Evolutionary conservation across 2,329 filamentous ascomycete species (phyloP).

Genomic region (Cercospora sp.): DNA sequence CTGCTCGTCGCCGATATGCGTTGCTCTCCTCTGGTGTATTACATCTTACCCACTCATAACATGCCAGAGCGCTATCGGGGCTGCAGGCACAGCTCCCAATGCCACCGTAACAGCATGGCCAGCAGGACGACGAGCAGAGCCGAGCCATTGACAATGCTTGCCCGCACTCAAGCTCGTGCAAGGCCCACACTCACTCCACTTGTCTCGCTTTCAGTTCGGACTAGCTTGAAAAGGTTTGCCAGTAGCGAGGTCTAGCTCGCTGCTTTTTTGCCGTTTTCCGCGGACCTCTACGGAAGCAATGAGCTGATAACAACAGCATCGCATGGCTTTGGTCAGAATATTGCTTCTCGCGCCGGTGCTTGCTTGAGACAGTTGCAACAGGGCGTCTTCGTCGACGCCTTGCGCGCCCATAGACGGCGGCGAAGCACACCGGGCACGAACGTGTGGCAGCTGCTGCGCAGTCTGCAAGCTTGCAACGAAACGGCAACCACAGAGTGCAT

Average conservation of each 20-base stretch:
- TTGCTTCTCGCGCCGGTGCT: not conserved
- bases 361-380: not conserved
- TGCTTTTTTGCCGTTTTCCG: constrained; percentile 24
- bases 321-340: not conserved
- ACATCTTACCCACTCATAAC: constrained; percentile 1
- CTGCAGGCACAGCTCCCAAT: constrained; percentile 1
- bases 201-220: constrained; percentile 16
- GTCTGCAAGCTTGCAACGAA: not conserved
- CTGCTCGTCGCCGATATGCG: constrained; percentile 6
- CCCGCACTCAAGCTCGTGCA: constrained; percentile 13
- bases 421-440: too few species aligned
- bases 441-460: not conserved
- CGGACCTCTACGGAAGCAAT: not conserved
- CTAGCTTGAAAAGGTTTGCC: constrained; percentile 25
- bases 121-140: constrained; percentile 7
- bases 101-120: constrained; percentile 15
- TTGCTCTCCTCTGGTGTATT: not conserved
- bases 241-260: constrained; percentile 26
- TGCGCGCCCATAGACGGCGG: not conserved
- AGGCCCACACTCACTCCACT: constrained; percentile 20
- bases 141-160: constrained; percentile 21
- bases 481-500: not conserved
- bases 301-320: not conserved
- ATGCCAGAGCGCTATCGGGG: constrained; percentile 2
- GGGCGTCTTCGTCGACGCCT: not conserved